Evolutionary conservation across 1,139 yeast genomes (phyloP).

Genomic region (Geotrichum phurueaensis): DNA sequence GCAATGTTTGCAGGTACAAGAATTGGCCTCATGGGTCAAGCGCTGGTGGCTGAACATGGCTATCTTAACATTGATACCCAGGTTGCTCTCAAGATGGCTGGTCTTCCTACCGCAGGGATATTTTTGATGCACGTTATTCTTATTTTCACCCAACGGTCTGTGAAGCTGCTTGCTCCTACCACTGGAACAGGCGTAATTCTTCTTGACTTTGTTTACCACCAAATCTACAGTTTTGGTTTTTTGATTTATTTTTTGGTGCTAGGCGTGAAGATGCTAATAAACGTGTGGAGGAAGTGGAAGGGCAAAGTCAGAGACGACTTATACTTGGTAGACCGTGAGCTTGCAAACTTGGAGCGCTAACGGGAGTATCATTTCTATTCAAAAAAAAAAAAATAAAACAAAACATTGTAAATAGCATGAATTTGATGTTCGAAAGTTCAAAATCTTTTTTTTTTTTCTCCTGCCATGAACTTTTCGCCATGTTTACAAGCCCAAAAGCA

Average conservation of each 20-base stretch:
- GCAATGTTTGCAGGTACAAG: conserved; percentile 8
- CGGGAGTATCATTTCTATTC: background rate
- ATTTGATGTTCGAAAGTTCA: background rate
- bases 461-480: background rate
- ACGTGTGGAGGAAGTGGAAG: conserved; percentile 18
- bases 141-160: background rate
- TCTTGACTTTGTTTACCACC: background rate
- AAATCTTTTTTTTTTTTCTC: background rate
- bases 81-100: background rate
- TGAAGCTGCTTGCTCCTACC: background rate
- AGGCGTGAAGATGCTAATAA: conserved; percentile 14
- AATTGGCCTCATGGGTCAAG: conserved; percentile 1
- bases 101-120: background rate
- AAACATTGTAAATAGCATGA: background rate
- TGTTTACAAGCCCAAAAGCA: background rate
- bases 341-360: conserved; percentile 30
- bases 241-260: conserved; percentile 21
- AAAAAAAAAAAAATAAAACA: background rate
- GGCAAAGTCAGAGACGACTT: conserved; percentile 32
- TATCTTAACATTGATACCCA: conserved; percentile 7
- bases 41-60: conserved; percentile 3
- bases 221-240: conserved; percentile 1
- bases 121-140: background rate
- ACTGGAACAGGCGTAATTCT: background rate
- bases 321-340: conserved; percentile 33